These are phyloP conservation scores for Suillus hirtellus DNA, from an alignment of 768 basidiomycete genomes.

Conservation along the genomic window DNA sequence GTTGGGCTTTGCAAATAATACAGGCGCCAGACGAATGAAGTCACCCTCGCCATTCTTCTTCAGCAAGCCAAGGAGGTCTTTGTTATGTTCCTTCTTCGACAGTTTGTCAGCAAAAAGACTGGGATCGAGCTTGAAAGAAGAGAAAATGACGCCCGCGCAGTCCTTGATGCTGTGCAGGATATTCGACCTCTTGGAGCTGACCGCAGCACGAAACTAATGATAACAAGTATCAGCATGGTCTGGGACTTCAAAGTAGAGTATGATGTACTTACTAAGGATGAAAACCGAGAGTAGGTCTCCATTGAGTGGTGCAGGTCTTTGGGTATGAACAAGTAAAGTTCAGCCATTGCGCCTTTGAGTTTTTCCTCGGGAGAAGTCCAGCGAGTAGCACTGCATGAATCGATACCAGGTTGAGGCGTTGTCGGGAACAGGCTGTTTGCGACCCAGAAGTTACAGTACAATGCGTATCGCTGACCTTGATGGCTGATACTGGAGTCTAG, in stretches of 20 bases:
- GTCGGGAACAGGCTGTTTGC: neutral
- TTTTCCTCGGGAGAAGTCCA: slow-evolving; percentile 6
- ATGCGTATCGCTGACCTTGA: neutral
- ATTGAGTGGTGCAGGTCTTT: neutral
- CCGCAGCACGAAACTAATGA: neutral
- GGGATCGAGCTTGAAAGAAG: slow-evolving; percentile 2
- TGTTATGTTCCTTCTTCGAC: neutral
- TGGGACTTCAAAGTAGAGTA: neutral
- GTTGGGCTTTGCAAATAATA: neutral
- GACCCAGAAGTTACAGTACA: slow-evolving; percentile 7
- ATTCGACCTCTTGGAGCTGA: slow-evolving; percentile 5
- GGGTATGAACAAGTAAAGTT: slow-evolving; percentile 8
- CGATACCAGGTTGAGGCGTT: slow-evolving; percentile 1
- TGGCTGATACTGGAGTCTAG: slow-evolving; percentile 7
- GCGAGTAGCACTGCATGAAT: neutral
- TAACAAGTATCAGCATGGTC: slow-evolving; percentile 2
- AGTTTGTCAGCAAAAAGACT: neutral
- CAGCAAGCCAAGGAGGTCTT: slow-evolving; percentile 1
- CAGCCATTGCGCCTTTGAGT: neutral
- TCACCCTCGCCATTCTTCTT: neutral
- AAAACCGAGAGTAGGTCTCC: neutral
- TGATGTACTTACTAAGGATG: neutral
- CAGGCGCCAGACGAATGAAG: neutral
- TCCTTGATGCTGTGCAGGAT: slow-evolving; percentile 11
- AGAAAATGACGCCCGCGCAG: neutral